phyloP scores from a whole-genome alignment of 1,284 basidiomycete genomes.

The Sporisorium sorghi region DNA sequence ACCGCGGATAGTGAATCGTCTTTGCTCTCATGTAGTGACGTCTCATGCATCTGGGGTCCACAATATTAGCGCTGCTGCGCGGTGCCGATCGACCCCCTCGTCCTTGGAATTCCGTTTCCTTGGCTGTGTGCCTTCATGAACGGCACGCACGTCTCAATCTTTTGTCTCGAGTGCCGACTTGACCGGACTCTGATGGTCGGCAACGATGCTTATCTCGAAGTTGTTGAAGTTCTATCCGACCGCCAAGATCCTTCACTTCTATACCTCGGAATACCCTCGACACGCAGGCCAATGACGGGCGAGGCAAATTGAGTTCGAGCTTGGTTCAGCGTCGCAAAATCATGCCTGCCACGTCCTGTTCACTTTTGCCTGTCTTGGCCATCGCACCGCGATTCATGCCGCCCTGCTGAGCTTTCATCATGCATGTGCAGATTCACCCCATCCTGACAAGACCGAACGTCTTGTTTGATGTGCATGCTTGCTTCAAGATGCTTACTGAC shows the following conservation, averaged over 20 bases:
- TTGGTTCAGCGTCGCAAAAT: no score
- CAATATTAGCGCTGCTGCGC: slow-evolving; percentile 9
- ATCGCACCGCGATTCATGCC: no score
- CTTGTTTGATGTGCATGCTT: no score
- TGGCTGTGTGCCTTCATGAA: slow-evolving; percentile 14
- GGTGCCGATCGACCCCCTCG: slow-evolving; percentile 23
- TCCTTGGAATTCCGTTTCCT: slow-evolving; percentile 35
- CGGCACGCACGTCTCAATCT: no score
- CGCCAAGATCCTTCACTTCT: neutral
- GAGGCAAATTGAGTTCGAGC: no score
- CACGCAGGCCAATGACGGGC: neutral
- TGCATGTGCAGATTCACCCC: slow-evolving; percentile 3
- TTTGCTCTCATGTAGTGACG: neutral
- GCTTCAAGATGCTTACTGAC: no score
- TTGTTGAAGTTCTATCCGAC: neutral
- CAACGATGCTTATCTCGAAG: neutral
- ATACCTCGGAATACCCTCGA: neutral
- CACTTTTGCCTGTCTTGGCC: no score
- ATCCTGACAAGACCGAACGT: neutral
- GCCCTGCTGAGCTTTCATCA: neutral
- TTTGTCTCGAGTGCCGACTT: neutral
- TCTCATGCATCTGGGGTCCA: neutral
- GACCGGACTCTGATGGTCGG: slow-evolving; percentile 8
- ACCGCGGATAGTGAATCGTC: no score
- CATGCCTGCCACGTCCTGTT: no score